Evolutionary conservation across 176 grass and related monocot species (phyloP).

Genomic region (Secale cereale): DNA sequence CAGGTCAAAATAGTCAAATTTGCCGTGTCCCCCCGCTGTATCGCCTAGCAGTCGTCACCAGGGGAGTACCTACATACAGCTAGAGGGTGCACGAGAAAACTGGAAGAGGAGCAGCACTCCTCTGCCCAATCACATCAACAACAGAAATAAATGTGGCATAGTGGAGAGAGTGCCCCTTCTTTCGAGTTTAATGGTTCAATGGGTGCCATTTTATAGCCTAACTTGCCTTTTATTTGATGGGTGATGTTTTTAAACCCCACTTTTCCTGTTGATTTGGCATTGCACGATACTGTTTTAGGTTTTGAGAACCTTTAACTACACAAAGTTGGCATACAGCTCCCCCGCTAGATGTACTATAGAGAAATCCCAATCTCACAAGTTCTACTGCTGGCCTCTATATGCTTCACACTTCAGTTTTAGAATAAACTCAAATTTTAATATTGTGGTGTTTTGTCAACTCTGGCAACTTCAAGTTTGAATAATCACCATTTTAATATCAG

Average conservation of each 20-base stretch:
- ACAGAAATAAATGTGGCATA: neutral
- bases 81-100: no score
- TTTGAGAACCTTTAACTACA: neutral
- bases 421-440: neutral
- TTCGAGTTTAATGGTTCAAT: neutral
- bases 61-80: no score
- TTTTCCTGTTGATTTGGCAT: conserved; percentile 21
- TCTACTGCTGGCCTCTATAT: neutral
- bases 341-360: neutral
- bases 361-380: neutral
- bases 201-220: neutral
- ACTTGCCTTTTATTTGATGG: neutral
- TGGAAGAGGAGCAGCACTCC: no score
- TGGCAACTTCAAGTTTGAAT: conserved; percentile 9
- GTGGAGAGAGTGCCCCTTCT: neutral
- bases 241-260: neutral
- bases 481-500: neutral
- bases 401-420: neutral
- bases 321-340: neutral
- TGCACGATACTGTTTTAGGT: neutral
- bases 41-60: no score
- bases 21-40: no score
- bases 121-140: no score
- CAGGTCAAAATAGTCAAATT: no score
- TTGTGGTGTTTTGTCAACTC: neutral